These are phyloP conservation scores for Simmondsia chinensis DNA, from an alignment of 148 eudicot species.

Conservation along the genomic window DNA sequence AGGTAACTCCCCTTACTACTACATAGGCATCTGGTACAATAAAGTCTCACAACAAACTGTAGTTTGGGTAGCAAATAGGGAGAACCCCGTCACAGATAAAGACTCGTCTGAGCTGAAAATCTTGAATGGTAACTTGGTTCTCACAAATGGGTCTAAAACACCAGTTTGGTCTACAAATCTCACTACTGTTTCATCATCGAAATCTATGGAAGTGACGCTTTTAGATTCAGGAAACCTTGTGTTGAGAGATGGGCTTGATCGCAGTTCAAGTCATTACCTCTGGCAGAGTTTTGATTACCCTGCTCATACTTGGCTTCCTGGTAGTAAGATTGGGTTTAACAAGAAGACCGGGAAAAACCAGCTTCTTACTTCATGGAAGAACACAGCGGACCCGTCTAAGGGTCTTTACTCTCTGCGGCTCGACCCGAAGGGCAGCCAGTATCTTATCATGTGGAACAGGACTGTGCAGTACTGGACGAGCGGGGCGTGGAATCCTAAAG, in stretches of 20 bases:
- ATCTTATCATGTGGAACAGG: conserved; percentile 34
- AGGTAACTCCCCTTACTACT: conserved; percentile 35
- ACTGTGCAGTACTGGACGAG: conserved; percentile 22
- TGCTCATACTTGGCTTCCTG: conserved; percentile 44
- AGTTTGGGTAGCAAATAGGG: conserved; percentile 58
- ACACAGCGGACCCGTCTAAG: conserved; percentile 32
- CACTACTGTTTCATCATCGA: conserved; percentile 1
- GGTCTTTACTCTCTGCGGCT: conserved; percentile 40
- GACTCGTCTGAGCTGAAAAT: conserved; percentile 24
- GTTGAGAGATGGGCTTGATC: conserved; percentile 18
- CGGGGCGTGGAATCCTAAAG: conserved; percentile 26
- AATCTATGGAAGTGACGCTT: conserved; percentile 26
- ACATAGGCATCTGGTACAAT: conserved; percentile 46
- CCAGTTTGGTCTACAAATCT: conserved; percentile 38
- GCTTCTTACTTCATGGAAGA: conserved; percentile 40
- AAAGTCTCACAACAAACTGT: conserved; percentile 19
- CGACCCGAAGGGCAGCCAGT: conserved; percentile 18
- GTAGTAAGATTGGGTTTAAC: conserved; percentile 26
- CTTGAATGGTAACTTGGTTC: conserved; percentile 35
- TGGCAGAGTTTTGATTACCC: conserved; percentile 41
- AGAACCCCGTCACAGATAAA: conserved; percentile 25
- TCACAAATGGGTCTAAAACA: conserved; percentile 17
- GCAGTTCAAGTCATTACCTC: conserved; percentile 2
- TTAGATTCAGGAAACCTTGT: conserved; percentile 39
- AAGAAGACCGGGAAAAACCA: conserved; percentile 11